These are phyloP conservation scores for Wickerhamomyces silvicola DNA, from an alignment of 805 yeast genomes.

Conservation along the genomic window DNA sequence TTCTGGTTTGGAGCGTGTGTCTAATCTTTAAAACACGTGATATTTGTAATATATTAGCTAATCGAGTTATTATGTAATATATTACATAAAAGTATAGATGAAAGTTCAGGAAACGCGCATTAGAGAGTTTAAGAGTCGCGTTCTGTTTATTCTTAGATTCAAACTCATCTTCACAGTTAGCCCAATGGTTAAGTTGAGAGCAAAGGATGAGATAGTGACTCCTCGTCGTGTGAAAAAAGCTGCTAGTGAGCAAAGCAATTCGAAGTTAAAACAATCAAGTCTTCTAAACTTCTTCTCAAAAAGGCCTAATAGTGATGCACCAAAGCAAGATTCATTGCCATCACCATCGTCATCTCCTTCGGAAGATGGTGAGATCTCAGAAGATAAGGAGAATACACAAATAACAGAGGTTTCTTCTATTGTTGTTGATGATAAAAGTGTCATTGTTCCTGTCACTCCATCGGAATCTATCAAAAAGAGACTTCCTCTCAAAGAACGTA, in stretches of 20 bases:
- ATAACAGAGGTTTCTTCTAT: neutral
- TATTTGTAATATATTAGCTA: too few relatives aligned
- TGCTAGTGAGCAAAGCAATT: neutral
- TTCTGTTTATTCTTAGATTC: too few relatives aligned
- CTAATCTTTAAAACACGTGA: too few relatives aligned
- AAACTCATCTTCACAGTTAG: too few relatives aligned
- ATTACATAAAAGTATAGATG: too few relatives aligned
- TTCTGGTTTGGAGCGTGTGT: too few relatives aligned
- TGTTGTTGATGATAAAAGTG: neutral
- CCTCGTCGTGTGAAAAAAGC: neutral
- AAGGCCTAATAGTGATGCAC: neutral
- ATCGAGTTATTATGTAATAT: too few relatives aligned
- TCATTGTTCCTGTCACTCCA: neutral
- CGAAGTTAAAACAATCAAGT: slow-evolving; percentile 10
- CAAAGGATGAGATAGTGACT: too few relatives aligned
- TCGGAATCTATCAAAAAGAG: slow-evolving; percentile 8
- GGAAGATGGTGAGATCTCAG: neutral
- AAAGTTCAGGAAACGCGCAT: too few relatives aligned
- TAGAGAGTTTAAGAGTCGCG: too few relatives aligned
- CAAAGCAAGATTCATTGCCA: slow-evolving; percentile 1
- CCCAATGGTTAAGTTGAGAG: too few relatives aligned
- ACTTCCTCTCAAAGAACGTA: slow-evolving; percentile 4
- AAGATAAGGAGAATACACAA: neutral
- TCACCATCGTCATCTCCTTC: slow-evolving; percentile 9
- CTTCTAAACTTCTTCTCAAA: slow-evolving; percentile 12